A percentile compares a stretch with the other conserved stretches of the same genome.
Evolutionary conservation across 495 filamentous ascomycete genomes (phyloP).

Genomic region (Hyaloscypha bicolor): DNA sequence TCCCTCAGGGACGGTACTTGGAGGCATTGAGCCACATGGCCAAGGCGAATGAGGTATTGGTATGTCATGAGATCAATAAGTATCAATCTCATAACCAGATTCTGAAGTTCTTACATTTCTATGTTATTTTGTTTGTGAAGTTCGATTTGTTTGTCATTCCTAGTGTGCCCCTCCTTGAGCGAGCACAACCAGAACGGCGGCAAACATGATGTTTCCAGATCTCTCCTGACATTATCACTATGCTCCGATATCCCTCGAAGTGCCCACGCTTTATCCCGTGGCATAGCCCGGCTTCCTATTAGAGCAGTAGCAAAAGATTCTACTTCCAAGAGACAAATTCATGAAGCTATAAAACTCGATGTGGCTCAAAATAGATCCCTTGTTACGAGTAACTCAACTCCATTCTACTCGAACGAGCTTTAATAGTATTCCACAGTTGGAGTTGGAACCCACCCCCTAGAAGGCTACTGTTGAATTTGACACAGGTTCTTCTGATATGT

Average conservation of each 20-base stretch:
- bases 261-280: no score
- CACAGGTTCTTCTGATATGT: not conserved
- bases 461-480: not conserved
- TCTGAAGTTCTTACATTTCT: not conserved
- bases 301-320: not conserved
- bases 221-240: not conserved
- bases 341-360: not conserved
- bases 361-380: not conserved
- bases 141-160: not conserved
- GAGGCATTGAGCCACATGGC: not conserved
- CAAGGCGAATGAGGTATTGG: not conserved
- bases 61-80: not conserved
- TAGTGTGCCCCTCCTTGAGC: not conserved
- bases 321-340: not conserved
- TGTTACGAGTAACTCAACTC: not conserved
- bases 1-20: not conserved
- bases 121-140: not conserved
- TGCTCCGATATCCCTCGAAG: no score
- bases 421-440: not conserved
- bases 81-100: no score
- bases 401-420: not conserved
- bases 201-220: not conserved
- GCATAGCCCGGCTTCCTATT: no score
- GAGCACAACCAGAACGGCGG: not conserved
- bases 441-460: not conserved